Evolutionary conservation across 129 eudicot genomes (phyloP).

Genomic region (Escallonia rubra): DNA sequence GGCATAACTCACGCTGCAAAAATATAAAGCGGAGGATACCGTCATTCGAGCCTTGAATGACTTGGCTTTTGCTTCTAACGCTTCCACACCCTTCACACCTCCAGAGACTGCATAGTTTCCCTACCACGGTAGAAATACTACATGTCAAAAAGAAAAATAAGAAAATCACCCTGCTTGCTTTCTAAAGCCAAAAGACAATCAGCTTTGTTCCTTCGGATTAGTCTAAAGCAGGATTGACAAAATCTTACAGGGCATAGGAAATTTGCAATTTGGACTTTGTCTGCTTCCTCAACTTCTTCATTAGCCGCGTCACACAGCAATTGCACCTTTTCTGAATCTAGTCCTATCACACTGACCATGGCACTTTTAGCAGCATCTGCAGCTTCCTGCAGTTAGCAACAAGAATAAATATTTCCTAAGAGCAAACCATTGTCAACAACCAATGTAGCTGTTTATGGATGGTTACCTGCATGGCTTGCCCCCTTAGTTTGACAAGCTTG

Average conservation of each 20-base stretch:
- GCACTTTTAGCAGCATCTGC: slow-evolving; percentile 97
- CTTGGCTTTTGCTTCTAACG: slow-evolving; percentile 92
- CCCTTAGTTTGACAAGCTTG: slow-evolving; percentile 93
- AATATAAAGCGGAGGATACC: slow-evolving; percentile 30
- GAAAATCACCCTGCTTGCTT: neutral
- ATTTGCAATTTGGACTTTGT: slow-evolving; percentile 92
- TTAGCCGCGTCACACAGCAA: slow-evolving; percentile 90
- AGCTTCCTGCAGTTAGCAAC: slow-evolving; percentile 51
- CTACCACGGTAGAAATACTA: slow-evolving; percentile 27
- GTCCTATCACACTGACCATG: slow-evolving; percentile 92
- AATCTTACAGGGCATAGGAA: slow-evolving; percentile 72
- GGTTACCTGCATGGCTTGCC: slow-evolving; percentile 95
- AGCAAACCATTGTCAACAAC: neutral
- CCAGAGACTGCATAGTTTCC: slow-evolving; percentile 98
- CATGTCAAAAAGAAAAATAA: neutral
- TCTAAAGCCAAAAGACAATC: neutral
- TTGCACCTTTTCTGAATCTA: slow-evolving; percentile 87
- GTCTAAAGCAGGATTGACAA: neutral
- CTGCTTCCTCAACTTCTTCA: slow-evolving; percentile 82
- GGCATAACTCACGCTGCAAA: neutral
- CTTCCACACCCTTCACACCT: slow-evolving; percentile 92
- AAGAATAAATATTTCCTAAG: no score
- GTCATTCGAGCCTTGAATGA: slow-evolving; percentile 98
- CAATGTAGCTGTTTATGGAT: neutral
- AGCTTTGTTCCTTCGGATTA: no score